Evolutionary conservation across 495 filamentous ascomycete species (phyloP).

Genomic region (Penicillium coprophilum): DNA sequence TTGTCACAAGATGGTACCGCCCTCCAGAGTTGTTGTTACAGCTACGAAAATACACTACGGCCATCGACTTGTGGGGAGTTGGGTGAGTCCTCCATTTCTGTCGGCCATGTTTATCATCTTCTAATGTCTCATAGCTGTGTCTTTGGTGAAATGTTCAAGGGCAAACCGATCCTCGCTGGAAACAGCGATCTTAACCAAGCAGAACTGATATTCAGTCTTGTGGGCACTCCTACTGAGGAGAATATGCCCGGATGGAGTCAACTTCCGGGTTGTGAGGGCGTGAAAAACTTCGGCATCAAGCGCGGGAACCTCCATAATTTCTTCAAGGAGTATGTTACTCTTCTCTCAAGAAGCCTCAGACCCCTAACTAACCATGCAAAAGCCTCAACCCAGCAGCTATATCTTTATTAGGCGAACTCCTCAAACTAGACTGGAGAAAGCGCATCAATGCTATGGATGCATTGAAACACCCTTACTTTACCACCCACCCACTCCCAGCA

Average conservation of each 20-base stretch:
- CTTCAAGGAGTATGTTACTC: conserved; percentile 63
- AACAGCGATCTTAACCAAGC: conserved; percentile 87
- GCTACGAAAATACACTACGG: conserved; percentile 84
- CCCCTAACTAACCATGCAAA: conserved; percentile 12
- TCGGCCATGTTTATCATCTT: background rate
- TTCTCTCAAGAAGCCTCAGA: background rate
- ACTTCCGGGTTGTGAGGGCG: conserved; percentile 76
- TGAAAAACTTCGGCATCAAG: conserved; percentile 63
- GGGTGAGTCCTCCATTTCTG: conserved; percentile 57
- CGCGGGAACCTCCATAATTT: conserved; percentile 64
- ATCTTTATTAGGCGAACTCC: conserved; percentile 75
- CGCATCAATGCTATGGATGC: conserved; percentile 95
- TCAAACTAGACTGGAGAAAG: conserved; percentile 83
- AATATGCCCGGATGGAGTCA: conserved; percentile 90
- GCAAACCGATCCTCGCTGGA: conserved; percentile 88
- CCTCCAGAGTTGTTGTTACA: conserved; percentile 91
- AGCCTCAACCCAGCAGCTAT: conserved; percentile 62
- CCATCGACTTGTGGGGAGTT: conserved; percentile 98
- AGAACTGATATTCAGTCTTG: conserved; percentile 88
- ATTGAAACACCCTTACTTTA: conserved; percentile 89
- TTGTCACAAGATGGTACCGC: conserved; percentile 96
- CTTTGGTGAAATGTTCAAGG: conserved; percentile 96
- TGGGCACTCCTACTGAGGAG: conserved; percentile 85
- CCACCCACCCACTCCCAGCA: conserved; percentile 71
- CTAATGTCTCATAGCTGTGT: conserved; percentile 63